Base-by-base conservation (phyloP, 768 basidiomycete genomes). In the Tylopilus vinaceipallidus region DNA sequence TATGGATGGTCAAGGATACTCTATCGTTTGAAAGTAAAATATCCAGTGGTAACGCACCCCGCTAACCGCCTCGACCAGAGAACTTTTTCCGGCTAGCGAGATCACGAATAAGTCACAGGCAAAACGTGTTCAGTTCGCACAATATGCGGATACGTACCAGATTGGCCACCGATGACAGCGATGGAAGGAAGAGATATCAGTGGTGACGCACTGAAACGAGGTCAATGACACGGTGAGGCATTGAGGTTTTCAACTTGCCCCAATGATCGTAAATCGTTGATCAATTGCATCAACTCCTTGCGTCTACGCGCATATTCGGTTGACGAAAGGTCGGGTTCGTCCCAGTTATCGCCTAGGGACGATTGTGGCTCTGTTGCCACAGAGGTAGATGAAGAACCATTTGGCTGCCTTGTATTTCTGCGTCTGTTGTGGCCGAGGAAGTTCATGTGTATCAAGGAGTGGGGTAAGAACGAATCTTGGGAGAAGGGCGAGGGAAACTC, bases 141-240 rank as follows among this genome's bases (percentile, higher is more conserved):
- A 26, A 22, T 40, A 24, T 4, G 12, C 27, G 17, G 6, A 34
- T 20, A 50, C 74, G 27, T 45, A 80, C 79, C 77, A 0, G 81
- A 82, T 51, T 82, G 81, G 9, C 74, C 69, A 2, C 81, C 81
- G 24, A 82, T 81, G 6, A 82, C 80, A 0, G 72, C 77, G 10
- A 82, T 73, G 7, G 73, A 68, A n/a, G 81, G 81, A 13, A 81
- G 55, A 48, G 76, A 72, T 0, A 82, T 66, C 29, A 71, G 27
- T 6, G 58, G 59, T 2, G 67, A 57, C 7, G 72, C 74, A 4
- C 77, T 79, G 49, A 10, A 24, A 24, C 47, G 41, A 24, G 16
- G 5, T 61, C 29, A 59, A 22, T 19, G n/a, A 13, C 10, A 16
- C 6, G 17, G 19, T 43, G 34, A 38, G 19, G 11, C 6, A 24